Evolutionary conservation across 1,139 yeast species (phyloP).

Genomic region (Protomyces gravidus): DNA sequence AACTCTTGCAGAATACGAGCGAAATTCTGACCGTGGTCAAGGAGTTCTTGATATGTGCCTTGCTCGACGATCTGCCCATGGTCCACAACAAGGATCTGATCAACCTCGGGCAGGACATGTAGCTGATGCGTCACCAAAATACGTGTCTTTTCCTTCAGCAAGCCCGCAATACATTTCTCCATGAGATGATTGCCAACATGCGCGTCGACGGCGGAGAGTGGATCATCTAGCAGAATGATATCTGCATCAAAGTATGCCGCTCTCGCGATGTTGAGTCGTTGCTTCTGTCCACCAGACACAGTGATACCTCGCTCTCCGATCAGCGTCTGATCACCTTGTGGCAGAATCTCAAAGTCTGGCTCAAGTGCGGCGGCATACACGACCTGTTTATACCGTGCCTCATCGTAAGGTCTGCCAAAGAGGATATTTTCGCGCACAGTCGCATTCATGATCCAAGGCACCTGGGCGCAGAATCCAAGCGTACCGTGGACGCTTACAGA

Average conservation of each 20-base stretch:
- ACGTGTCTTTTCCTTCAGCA: slow-evolving; percentile 59
- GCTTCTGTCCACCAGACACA: slow-evolving; percentile 89
- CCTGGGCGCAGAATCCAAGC: slow-evolving; percentile 45
- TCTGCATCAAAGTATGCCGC: slow-evolving; percentile 71
- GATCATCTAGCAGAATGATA: slow-evolving; percentile 74
- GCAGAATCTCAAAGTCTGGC: slow-evolving; percentile 64
- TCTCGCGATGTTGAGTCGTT: slow-evolving; percentile 77
- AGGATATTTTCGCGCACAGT: slow-evolving; percentile 70
- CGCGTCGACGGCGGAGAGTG: slow-evolving; percentile 86
- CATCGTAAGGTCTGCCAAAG: slow-evolving; percentile 62
- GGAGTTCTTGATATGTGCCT: slow-evolving; percentile 57
- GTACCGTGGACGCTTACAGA: slow-evolving; percentile 44
- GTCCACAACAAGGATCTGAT: slow-evolving; percentile 62
- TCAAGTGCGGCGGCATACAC: slow-evolving; percentile 62
- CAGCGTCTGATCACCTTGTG: slow-evolving; percentile 81
- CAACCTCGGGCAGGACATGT: slow-evolving; percentile 63
- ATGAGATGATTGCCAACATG: slow-evolving; percentile 80
- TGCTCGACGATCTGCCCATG: slow-evolving; percentile 55
- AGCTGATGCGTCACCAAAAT: slow-evolving; percentile 82
- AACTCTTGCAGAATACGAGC: slow-evolving; percentile 48
- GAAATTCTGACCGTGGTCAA: slow-evolving; percentile 48
- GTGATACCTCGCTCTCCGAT: slow-evolving; percentile 93
- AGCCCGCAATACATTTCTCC: slow-evolving; percentile 61
- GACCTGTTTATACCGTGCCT: slow-evolving; percentile 53
- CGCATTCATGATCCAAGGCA: slow-evolving; percentile 84